Base-by-base conservation (phyloP, 768 basidiomycete species). In the Arthromyces matolae region DNA sequence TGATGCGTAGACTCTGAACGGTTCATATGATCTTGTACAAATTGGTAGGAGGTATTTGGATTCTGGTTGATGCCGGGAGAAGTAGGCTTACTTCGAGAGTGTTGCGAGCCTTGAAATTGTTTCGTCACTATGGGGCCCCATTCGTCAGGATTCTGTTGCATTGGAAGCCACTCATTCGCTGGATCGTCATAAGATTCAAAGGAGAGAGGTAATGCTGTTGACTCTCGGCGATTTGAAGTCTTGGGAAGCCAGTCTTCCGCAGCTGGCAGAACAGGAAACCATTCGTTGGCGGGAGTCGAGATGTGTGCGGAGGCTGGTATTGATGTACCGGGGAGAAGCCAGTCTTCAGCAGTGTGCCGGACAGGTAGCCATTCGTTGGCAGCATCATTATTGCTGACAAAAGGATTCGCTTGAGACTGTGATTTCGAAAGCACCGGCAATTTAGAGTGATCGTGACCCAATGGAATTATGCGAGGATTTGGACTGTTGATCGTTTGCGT, bases 401-500 rank as follows among this genome's bases (percentile, higher is more conserved):
- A 20, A 18, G 35, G 42, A 6, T 42, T 46, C 53, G 38, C 42
- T 49, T 42, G 51, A 23, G 35, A 24, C 32, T 35, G 12, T 31
- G 39, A 27, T 20, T 19, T 31, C 32, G 45, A 35, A 47, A 42
- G 49, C 40, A 47, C 16, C 13, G 45, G 45, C 13, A 9, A 16
- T 45, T 47, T 50, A 16, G 51, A 37, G 31, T 28, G 25, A 32
- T 38, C 24, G 37, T 25, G 16, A 23, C 19, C 40, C 31, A 9
- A 19, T 25, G 41, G 25, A 41, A 38, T 45, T 16, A 23, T 34
- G 5, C 29, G 19, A 25, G 49, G 35, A 29, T 43, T 20, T 19
- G 44, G 42, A 40, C 45, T 56, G 44, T 56, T 56, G 32, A 32
- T 38, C 14, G 42, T 46, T 43, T 29, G 41, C 34, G 29, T 41